Conservation (phyloP, 441 rosid species). For the Pelargonium myrrhifolium region DNA sequence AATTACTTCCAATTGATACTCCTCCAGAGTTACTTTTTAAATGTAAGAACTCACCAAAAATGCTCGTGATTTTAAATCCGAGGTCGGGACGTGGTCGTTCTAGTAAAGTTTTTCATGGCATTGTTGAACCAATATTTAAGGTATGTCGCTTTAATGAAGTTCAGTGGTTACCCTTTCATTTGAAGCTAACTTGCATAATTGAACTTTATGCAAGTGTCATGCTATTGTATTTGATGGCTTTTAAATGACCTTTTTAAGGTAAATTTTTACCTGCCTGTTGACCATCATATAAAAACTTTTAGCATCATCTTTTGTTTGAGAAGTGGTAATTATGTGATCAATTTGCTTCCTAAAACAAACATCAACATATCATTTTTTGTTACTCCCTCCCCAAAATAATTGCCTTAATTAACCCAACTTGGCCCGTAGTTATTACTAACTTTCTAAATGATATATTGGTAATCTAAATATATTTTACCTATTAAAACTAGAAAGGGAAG, state of each 20-base stretch:
- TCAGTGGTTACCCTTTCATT: neutral
- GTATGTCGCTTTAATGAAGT: conserved; percentile 24
- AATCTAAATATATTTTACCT: too few relatives aligned
- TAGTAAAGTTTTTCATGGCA: conserved; percentile 75
- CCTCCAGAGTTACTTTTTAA: conserved; percentile 89
- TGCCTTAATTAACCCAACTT: neutral
- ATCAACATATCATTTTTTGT: neutral
- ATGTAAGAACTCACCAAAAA: conserved; percentile 86
- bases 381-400: neutral
- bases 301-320: neutral
- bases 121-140: conserved; percentile 95
- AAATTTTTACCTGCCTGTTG: neutral
- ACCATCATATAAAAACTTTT: neutral
- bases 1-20: conserved; percentile 63
- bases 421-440: too few relatives aligned
- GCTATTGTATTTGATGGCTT: neutral
- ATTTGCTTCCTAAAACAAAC: neutral
- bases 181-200: neutral
- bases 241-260: neutral
- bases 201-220: neutral
- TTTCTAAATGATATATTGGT: too few relatives aligned
- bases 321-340: neutral
- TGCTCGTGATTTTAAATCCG: conserved; percentile 95
- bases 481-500: too few relatives aligned
- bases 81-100: conserved; percentile 98